Percentiles rank a stretch among this genome's conserved stretches.
Conservation (phyloP, 768 basidiomycete species). For the Russula foetens region DNA sequence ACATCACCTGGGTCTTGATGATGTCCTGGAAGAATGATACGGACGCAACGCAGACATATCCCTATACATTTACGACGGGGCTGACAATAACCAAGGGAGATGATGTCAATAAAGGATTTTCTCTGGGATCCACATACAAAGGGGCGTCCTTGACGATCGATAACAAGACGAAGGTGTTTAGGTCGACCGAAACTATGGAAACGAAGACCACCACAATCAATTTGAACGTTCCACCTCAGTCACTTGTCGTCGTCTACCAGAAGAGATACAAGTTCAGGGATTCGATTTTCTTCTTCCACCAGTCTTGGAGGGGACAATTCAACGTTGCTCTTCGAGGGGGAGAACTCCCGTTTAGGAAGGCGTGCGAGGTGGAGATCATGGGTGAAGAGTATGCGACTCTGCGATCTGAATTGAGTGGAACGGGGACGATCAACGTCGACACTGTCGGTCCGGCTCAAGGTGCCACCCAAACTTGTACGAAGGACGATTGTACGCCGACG, state of each 20-base stretch:
- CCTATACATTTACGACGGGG: neutral
- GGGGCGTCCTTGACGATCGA: neutral
- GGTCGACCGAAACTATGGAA: neutral
- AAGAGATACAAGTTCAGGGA: neutral
- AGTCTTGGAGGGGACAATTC: neutral
- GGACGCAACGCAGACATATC: neutral
- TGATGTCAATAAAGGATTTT: neutral
- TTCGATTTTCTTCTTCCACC: neutral
- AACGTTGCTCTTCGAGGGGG: neutral
- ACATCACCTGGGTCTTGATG: no score
- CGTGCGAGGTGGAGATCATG: neutral
- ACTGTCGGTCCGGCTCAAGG: neutral
- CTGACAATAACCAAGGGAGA: neutral
- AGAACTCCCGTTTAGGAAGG: no score
- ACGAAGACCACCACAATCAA: neutral
- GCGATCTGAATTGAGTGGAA: neutral
- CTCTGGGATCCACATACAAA: neutral
- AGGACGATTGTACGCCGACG: neutral
- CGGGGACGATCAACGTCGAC: neutral
- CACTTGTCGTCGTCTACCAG: neutral
- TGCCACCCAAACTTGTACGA: neutral
- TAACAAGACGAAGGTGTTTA: neutral
- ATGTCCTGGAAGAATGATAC: neutral
- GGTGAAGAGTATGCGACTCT: neutral
- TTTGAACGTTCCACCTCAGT: neutral